Evolutionary conservation across 2,329 filamentous ascomycete species (phyloP), one percentile per base, ranked within the genome.

Genomic region (Botryotinia globosa): DNA sequence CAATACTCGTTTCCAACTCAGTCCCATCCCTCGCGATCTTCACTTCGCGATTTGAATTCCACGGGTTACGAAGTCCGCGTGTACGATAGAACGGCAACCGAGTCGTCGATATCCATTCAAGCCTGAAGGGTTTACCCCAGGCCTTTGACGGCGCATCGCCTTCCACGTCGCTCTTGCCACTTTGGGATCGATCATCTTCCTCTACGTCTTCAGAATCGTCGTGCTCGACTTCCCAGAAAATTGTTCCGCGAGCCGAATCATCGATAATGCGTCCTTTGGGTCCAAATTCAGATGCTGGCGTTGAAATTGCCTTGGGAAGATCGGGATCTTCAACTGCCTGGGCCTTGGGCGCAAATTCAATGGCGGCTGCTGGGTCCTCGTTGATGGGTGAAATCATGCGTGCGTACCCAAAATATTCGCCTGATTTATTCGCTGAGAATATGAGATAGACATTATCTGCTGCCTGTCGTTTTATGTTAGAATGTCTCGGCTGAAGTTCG

Each of bases 351-450:
- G 89, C 89, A 81, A 93, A 91, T 79, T 92, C 87, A 66, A 92
- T 89, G 0, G 90, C 88, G 1, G 90, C 88, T 0, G 87, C 86
- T 18, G 91, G 89, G 76, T 97, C 92, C 71, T 94, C 88, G 77
- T 92, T 90, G 78, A 98, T 97, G 6, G 90, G 85, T 34, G 95
- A 97, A 16, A 86, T 85, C 95, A 98, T 98, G 54, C 92, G 90
- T 32, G 94, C 95, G 79, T 97, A 98, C 32, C 95, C 95, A 82
- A 96, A 98, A 80, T 98, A 98, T 82, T 98, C 95, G 20, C 95
- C 95, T 0, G 95, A 98, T 80, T 98, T 98, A 82, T 98, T 98
- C 20, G 95, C 95, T 1, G 95, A 98, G 81, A 98, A 98, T 22
- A 98, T 89, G 44, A 98, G 85, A 79, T 94, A 98, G 1, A 98